These are phyloP conservation scores for Pseudofabraea citricarpa DNA, from an alignment of 2,329 filamentous ascomycete species.

Conservation along the genomic window DNA sequence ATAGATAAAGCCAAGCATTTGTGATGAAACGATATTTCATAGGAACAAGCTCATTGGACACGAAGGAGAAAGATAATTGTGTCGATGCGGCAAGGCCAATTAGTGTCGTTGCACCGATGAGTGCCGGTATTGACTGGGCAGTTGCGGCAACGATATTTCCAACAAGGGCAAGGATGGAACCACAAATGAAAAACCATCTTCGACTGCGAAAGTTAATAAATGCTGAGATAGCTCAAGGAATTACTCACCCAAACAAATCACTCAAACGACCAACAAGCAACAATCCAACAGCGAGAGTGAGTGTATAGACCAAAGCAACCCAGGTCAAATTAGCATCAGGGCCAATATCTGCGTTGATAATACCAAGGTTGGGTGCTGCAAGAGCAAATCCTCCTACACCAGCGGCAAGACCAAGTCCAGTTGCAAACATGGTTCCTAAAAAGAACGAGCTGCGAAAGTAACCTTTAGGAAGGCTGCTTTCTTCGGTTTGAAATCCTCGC, in stretches of 20 bases:
- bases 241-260: conserved; percentile 27
- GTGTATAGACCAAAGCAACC: conserved; percentile 23
- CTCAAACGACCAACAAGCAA: conserved; percentile 26
- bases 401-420: conserved; percentile 17
- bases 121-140: conserved; percentile 29
- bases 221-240: background rate
- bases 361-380: conserved; percentile 8
- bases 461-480: conserved; percentile 3
- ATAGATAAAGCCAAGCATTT: conserved; percentile 28
- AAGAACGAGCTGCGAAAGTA: conserved; percentile 9
- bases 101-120: conserved; percentile 33
- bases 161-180: conserved; percentile 27
- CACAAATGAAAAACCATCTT: conserved; percentile 26
- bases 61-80: conserved; percentile 33
- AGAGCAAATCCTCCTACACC: conserved; percentile 24
- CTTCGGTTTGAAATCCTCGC: background rate
- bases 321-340: conserved; percentile 19
- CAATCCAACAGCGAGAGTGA: conserved; percentile 20
- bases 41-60: conserved; percentile 33
- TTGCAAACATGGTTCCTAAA: conserved; percentile 7
- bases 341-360: conserved; percentile 26
- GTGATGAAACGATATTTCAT: conserved; percentile 31
- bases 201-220: conserved; percentile 14
- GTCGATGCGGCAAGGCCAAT: conserved; percentile 31
- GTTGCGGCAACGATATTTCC: conserved; percentile 32